phyloP scores from a whole-genome alignment of 2,329 filamentous ascomycete species.

The Calonectria pseudoturangicola region DNA sequence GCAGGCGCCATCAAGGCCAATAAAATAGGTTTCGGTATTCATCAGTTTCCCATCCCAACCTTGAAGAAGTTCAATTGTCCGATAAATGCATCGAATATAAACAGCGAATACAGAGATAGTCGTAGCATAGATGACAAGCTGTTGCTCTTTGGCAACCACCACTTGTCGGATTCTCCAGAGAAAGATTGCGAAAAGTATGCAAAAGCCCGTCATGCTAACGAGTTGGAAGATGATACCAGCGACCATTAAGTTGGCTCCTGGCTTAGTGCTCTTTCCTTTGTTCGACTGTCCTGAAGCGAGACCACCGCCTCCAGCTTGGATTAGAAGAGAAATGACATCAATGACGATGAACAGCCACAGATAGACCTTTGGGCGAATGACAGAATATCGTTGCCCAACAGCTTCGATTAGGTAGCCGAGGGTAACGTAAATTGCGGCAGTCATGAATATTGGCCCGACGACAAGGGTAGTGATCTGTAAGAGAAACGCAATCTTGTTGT shows the following conservation, averaged over 20 bases:
- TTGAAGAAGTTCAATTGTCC: slow-evolving; percentile 33
- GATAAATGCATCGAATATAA: slow-evolving; percentile 34
- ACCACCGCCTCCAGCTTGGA: slow-evolving; percentile 30
- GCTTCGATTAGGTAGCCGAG: slow-evolving; percentile 19
- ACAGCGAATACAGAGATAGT: slow-evolving; percentile 19
- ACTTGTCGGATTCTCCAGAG: slow-evolving; percentile 7
- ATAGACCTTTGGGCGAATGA: slow-evolving; percentile 29
- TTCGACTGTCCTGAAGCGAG: slow-evolving; percentile 16
- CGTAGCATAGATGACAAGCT: slow-evolving; percentile 9
- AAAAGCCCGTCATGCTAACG: slow-evolving; percentile 14
- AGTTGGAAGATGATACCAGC: slow-evolving; percentile 2
- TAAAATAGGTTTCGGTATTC: slow-evolving; percentile 29
- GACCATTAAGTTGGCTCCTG: slow-evolving; percentile 30
- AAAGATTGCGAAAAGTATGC: slow-evolving; percentile 12
- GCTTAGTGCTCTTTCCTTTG: slow-evolving; percentile 21
- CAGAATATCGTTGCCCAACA: slow-evolving; percentile 13
- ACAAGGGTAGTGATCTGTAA: slow-evolving; percentile 33
- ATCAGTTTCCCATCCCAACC: slow-evolving; percentile 38
- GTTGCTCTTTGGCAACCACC: background rate
- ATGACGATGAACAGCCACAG: slow-evolving; percentile 15
- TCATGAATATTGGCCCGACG: slow-evolving; percentile 27
- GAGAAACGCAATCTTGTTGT: slow-evolving; percentile 27
- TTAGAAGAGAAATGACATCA: slow-evolving; percentile 22
- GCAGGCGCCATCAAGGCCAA: slow-evolving; percentile 21
- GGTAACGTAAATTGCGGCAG: slow-evolving; percentile 23